phyloP scores from a whole-genome alignment of 1,284 basidiomycete species.

The Malassezia yamatoensis region DNA sequence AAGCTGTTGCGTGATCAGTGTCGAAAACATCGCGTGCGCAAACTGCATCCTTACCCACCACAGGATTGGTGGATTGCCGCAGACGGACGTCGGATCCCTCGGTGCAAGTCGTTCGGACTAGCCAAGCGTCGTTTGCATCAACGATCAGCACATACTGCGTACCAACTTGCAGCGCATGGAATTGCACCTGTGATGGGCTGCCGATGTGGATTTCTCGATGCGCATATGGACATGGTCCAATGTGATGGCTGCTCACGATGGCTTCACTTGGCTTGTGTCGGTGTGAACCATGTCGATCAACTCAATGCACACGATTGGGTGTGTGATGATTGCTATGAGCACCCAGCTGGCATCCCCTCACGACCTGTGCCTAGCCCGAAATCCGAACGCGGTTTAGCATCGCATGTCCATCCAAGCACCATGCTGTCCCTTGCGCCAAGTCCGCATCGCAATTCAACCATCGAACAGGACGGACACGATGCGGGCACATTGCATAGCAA shows the following conservation, averaged over 20 bases:
- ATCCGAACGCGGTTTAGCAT: background rate
- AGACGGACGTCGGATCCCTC: conserved; percentile 8
- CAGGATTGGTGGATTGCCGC: conserved; percentile 12
- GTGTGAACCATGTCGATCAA: conserved; percentile 15
- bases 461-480: background rate
- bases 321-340: conserved; percentile 19
- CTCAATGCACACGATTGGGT: conserved; percentile 11
- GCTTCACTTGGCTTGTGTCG: conserved; percentile 17
- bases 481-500: too few species aligned
- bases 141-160: conserved; percentile 6
- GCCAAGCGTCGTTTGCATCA: background rate
- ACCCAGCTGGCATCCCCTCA: background rate
- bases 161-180: conserved; percentile 5
- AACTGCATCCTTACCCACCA: background rate
- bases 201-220: conserved; percentile 16
- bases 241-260: conserved; percentile 16
- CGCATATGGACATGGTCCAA: conserved; percentile 18
- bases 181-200: conserved; percentile 13
- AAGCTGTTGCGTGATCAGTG: conserved; percentile 12
- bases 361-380: background rate
- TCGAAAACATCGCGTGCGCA: background rate
- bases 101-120: background rate
- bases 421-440: conserved; percentile 17
- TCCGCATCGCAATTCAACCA: background rate
- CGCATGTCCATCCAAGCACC: conserved; percentile 1